Evolutionary conservation across 192 early-diverging fungal genomes (phyloP).

Genomic region (Dissophora globulifera): DNA sequence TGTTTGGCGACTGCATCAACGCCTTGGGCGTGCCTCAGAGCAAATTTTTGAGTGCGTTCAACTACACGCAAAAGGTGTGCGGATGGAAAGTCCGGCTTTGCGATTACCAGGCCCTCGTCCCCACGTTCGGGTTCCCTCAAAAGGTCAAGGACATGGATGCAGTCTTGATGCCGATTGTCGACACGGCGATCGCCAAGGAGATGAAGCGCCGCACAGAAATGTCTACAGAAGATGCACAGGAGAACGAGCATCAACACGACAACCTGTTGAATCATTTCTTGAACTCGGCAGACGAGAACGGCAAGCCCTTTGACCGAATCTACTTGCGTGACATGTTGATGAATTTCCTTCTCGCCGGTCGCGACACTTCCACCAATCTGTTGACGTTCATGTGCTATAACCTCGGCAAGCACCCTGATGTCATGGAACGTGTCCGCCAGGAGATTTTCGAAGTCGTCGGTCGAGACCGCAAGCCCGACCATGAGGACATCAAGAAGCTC

Average conservation of each 20-base stretch:
- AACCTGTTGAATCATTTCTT: slow-evolving; percentile 40
- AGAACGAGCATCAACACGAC: slow-evolving; percentile 26
- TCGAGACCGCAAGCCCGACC: slow-evolving; percentile 48
- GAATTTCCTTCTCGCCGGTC: slow-evolving; percentile 50
- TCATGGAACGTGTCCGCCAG: slow-evolving; percentile 46
- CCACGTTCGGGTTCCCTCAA: slow-evolving; percentile 12
- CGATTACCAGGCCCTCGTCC: slow-evolving; percentile 32
- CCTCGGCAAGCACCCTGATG: slow-evolving; percentile 49
- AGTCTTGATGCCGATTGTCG: slow-evolving; percentile 37
- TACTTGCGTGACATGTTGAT: slow-evolving; percentile 50
- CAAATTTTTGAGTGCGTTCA: slow-evolving; percentile 39
- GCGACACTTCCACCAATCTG: slow-evolving; percentile 58
- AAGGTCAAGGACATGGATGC: slow-evolving; percentile 45
- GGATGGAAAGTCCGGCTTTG: slow-evolving; percentile 37
- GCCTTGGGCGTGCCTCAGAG: slow-evolving; percentile 30
- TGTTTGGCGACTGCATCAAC: slow-evolving; percentile 47
- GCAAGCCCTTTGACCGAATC: slow-evolving; percentile 33
- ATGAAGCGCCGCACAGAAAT: neutral
- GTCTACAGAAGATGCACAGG: neutral
- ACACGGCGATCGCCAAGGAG: slow-evolving; percentile 35
- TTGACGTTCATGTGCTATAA: slow-evolving; percentile 56
- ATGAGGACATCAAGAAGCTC: slow-evolving; percentile 63
- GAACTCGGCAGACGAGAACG: slow-evolving; percentile 43
- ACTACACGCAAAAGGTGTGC: slow-evolving; percentile 43
- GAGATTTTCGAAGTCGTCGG: slow-evolving; percentile 53